Conservation (phyloP, 2,329 filamentous ascomycete genomes). For the Fusarium graminum region DNA sequence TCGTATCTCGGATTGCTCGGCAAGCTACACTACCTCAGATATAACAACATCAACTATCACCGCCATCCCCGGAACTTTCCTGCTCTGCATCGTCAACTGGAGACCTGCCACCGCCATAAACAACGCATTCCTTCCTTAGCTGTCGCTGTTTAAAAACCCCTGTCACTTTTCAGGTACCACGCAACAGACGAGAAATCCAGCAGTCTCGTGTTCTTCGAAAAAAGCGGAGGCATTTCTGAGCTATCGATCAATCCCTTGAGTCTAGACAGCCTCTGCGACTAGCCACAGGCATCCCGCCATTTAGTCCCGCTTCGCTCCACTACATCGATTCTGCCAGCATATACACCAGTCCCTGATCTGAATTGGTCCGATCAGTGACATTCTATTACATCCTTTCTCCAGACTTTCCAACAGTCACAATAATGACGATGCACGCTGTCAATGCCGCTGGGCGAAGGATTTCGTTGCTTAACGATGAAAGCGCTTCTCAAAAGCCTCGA, state of each 20-base stretch:
- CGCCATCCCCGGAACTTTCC: conserved; percentile 13
- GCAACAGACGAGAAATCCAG: conserved; percentile 38
- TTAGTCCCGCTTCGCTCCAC: conserved; percentile 32
- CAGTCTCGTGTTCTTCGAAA: conserved; percentile 32
- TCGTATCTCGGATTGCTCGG: conserved; percentile 28
- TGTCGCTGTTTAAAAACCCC: conserved; percentile 15
- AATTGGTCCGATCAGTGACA: conserved; percentile 20
- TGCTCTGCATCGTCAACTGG: conserved; percentile 4
- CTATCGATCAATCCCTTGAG: conserved; percentile 21
- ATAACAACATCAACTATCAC: conserved; percentile 24
- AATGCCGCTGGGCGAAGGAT: conserved; percentile 70
- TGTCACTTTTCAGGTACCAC: conserved; percentile 32
- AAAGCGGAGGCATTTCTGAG: conserved; percentile 39
- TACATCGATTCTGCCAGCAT: conserved; percentile 21
- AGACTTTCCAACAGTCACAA: conserved; percentile 4
- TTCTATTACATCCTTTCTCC: background rate
- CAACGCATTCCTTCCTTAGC: conserved; percentile 17
- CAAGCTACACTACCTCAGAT: conserved; percentile 16
- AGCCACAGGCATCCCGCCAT: conserved; percentile 38
- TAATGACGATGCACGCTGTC: conserved; percentile 63
- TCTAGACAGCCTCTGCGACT: conserved; percentile 35
- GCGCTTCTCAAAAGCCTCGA: conserved; percentile 17
- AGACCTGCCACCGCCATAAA: conserved; percentile 35
- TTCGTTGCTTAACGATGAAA: conserved; percentile 68
- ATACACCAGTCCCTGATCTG: conserved; percentile 18